Evolutionary conservation across 2,329 filamentous ascomycete genomes (phyloP).

Genomic region (Verticillium isaacii): DNA sequence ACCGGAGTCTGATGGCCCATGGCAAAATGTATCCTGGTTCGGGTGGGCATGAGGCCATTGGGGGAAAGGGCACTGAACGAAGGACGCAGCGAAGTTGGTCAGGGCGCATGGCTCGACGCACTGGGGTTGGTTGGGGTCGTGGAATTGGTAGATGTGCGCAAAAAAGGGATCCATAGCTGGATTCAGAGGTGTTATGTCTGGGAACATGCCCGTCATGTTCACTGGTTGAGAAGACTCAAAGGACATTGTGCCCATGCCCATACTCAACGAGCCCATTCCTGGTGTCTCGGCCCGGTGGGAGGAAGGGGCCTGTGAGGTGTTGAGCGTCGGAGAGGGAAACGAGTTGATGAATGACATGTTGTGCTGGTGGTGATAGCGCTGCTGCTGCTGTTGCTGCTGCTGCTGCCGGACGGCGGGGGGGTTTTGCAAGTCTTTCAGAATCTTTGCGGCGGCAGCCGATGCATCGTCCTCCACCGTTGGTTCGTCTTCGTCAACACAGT

Average conservation of each 20-base stretch:
- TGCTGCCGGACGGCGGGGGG: background rate
- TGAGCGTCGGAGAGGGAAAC: too few species aligned
- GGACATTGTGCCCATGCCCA: background rate
- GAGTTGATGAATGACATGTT: too few species aligned
- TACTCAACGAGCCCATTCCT: background rate
- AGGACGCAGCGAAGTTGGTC: background rate
- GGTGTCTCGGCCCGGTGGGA: background rate
- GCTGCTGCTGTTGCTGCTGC: background rate
- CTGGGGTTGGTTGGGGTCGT: background rate
- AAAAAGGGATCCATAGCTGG: background rate
- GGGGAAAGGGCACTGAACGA: background rate
- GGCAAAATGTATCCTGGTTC: background rate
- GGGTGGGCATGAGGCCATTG: background rate
- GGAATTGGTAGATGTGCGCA: background rate
- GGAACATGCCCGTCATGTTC: background rate
- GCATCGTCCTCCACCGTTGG: background rate
- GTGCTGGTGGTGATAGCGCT: background rate
- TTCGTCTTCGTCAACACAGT: conserved; percentile 18
- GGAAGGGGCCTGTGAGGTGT: background rate
- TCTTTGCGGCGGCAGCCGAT: background rate
- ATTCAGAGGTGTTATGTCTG: background rate
- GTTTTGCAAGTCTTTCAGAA: background rate
- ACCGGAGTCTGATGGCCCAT: background rate
- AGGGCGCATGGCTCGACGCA: background rate
- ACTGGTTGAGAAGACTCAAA: background rate